Evolutionary conservation across 352 stramenopile species (phyloP), one percentile per base, ranked within the genome.

Genomic region (Pythium monospermum): DNA sequence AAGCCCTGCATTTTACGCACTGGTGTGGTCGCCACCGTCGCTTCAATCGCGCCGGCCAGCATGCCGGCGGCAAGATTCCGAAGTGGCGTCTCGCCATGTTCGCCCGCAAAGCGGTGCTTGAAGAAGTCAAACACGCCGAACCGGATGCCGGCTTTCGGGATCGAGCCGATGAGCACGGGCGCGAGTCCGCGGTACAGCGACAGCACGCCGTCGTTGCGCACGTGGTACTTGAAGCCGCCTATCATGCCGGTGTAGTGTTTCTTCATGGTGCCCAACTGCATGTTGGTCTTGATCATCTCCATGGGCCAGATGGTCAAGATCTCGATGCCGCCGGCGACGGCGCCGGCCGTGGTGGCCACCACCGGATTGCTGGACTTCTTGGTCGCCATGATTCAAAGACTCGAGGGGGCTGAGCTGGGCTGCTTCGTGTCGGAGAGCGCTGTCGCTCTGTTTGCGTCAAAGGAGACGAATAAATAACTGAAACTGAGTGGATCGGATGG

Each of bases 71-170:
- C 66, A 49, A 99, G 95, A 59, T 97, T 97, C 48, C 95, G 85
- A 49, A 79, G 63, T 27, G 87, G 73, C 12, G 81, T 97, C 55
- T 95, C 89, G 46, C 95, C 95, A 39, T 97, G 63, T 44, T 91
- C 71, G 37, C 96, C 87, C 2, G 89, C 78, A 33, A 98, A 75
- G 41, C 54, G 64, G 40, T 56, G 60, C 61, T 96, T 95, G 53
- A 96, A 82, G 33, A 77, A 88, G 61, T 96, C 88, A 66, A 98
- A 98, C 4, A 90, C 83, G 49, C 96, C 94, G 59, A 99, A 99
- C 15, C 96, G 93, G 46, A 99, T 98, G 11, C 94, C 94, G 6
- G 96, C 94, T 61, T 99, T 99, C 8, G 96, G 96, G 36, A 98
- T 92, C 42, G 85, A 96, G 21, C 93, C 94, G 27, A 98, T 73